phyloP scores from a whole-genome alignment of 441 rosid genomes.

The Viola pubescens region DNA sequence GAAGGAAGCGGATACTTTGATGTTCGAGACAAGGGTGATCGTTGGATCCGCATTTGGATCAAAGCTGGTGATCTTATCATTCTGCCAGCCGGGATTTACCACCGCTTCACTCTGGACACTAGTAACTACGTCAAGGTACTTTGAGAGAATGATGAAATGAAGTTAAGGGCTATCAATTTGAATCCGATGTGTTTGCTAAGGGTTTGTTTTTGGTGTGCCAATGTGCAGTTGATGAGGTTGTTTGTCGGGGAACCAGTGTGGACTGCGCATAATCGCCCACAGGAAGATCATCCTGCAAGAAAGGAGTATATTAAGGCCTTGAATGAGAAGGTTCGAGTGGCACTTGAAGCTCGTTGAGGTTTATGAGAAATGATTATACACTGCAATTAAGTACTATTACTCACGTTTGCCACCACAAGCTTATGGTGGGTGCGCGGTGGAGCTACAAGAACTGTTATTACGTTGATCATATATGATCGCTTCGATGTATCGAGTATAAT shows the following conservation, averaged over 20 bases:
- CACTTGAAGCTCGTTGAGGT: slow-evolving; percentile 40
- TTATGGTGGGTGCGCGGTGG: too few species aligned
- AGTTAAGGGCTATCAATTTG: not conserved
- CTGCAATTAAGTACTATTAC: too few species aligned
- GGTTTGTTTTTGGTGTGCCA: not conserved
- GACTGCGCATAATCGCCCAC: slow-evolving; percentile 71
- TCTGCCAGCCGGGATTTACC: slow-evolving; percentile 80
- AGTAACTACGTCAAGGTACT: slow-evolving; percentile 59
- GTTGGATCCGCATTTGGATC: slow-evolving; percentile 71
- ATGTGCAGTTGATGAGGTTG: slow-evolving; percentile 65
- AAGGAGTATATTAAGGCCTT: slow-evolving; percentile 42
- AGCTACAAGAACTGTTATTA: too few species aligned
- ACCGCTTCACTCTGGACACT: slow-evolving; percentile 77
- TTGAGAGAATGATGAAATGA: not conserved
- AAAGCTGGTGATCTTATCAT: slow-evolving; percentile 65
- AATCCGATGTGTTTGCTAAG: not conserved
- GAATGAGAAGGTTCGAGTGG: slow-evolving; percentile 30
- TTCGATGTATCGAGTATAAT: too few species aligned
- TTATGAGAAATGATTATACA: not conserved
- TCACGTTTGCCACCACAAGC: too few species aligned
- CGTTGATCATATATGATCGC: too few species aligned
- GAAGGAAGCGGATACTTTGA: slow-evolving; percentile 82
- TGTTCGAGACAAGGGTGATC: slow-evolving; percentile 61
- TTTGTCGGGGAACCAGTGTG: slow-evolving; percentile 85
- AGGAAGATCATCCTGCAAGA: slow-evolving; percentile 72